A percentile compares a stretch with the other conserved stretches of the same genome.
Conservation (phyloP, 306 rosid genomes). For the Trifolium repens region DNA sequence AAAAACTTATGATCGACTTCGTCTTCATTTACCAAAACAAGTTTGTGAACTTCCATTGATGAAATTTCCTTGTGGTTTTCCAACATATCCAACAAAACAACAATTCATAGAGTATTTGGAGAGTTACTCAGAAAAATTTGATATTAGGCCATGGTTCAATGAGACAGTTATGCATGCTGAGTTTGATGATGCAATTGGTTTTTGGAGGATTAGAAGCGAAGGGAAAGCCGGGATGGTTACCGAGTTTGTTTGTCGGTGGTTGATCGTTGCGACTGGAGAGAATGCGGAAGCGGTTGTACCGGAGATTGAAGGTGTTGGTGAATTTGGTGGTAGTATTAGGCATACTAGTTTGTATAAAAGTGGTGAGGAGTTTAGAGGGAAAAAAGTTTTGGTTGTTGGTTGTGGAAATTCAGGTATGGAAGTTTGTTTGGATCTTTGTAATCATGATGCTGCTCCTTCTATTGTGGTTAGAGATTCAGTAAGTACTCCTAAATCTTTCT, state of each 20-base stretch:
- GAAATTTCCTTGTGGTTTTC: slow-evolving; percentile 63
- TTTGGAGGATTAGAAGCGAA: slow-evolving; percentile 56
- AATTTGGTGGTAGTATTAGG: slow-evolving; percentile 56
- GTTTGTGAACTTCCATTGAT: slow-evolving; percentile 77
- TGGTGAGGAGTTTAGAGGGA: slow-evolving; percentile 62
- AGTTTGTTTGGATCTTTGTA: slow-evolving; percentile 87
- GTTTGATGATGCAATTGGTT: slow-evolving; percentile 56
- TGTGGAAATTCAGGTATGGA: slow-evolving; percentile 98
- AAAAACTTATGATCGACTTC: slow-evolving; percentile 76
- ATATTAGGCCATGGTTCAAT: slow-evolving; percentile 61
- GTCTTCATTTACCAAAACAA: slow-evolving; percentile 77
- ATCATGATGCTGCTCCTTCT: slow-evolving; percentile 69
- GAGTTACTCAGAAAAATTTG: slow-evolving; percentile 55
- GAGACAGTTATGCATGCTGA: slow-evolving; percentile 58
- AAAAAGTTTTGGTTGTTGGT: slow-evolving; percentile 82
- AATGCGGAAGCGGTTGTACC: slow-evolving; percentile 87
- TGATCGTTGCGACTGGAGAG: slow-evolving; percentile 85
- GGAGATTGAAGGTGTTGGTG: slow-evolving; percentile 55
- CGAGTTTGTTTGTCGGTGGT: slow-evolving; percentile 68
- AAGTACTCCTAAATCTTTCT: slow-evolving; percentile 36
- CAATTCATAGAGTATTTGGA: slow-evolving; percentile 70
- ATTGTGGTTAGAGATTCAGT: slow-evolving; percentile 82
- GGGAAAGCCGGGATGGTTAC: slow-evolving; percentile 25
- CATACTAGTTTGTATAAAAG: slow-evolving; percentile 76
- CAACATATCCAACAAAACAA: slow-evolving; percentile 79